Evolutionary conservation across 768 basidiomycete species (phyloP).

Genomic region (Pholiota conissans): DNA sequence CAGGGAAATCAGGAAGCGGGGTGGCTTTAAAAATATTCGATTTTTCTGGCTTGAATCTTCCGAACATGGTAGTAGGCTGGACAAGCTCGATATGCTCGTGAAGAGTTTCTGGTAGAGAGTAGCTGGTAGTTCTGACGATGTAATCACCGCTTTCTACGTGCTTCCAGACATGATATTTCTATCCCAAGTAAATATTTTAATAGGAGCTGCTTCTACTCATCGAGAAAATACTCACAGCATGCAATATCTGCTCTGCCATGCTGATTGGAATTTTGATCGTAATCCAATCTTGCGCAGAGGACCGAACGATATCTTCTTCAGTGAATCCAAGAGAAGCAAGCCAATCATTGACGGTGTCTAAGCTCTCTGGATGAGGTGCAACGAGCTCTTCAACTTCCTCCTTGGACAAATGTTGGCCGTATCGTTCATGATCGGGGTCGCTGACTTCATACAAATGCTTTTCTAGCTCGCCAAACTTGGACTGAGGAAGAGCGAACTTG

Average conservation of each 20-base stretch:
- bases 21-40: constrained; percentile 37
- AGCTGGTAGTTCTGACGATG: constrained; percentile 62
- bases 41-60: constrained; percentile 45
- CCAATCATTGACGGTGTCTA: constrained; percentile 63
- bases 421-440: constrained; percentile 51
- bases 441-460: constrained; percentile 55
- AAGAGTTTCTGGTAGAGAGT: constrained; percentile 58
- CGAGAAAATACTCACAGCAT: constrained; percentile 39
- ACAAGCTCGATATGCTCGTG: constrained; percentile 64
- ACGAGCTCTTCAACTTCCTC: constrained; percentile 64
- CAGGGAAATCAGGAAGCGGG: constrained; percentile 9
- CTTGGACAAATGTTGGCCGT: constrained; percentile 59
- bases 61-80: constrained; percentile 71
- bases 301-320: constrained; percentile 45
- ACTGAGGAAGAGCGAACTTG: constrained; percentile 57
- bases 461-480: constrained; percentile 47
- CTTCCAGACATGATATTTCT: constrained; percentile 59
- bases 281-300: constrained; percentile 69
- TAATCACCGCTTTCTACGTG: constrained; percentile 47
- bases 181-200: neutral
- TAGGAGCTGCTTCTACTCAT: neutral
- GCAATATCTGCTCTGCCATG: constrained; percentile 65
- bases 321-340: constrained; percentile 52
- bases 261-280: constrained; percentile 56
- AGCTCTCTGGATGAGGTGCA: constrained; percentile 54